phyloP scores from a whole-genome alignment of 805 yeast species.

The Lipomyces anomalus region DNA sequence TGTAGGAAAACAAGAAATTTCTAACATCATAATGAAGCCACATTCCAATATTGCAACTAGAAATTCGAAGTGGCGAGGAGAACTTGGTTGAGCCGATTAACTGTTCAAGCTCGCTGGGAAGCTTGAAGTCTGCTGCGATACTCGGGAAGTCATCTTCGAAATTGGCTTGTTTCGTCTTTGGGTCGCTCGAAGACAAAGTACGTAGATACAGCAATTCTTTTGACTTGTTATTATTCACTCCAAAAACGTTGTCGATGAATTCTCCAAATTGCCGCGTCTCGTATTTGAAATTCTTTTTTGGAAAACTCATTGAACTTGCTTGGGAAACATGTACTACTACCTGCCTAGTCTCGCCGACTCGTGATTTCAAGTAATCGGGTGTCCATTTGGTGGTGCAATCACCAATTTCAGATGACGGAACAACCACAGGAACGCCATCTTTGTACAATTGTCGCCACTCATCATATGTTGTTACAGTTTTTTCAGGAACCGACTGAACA shows the following conservation, averaged over 20 bases:
- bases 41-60: constrained; percentile 33
- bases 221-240: background rate
- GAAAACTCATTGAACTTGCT: constrained; percentile 29
- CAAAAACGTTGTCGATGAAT: constrained; percentile 28
- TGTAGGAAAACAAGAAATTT: no score
- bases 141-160: constrained; percentile 32
- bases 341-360: constrained; percentile 28
- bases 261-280: constrained; percentile 29
- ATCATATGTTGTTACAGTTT: background rate
- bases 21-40: constrained; percentile 37
- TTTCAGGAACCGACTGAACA: background rate
- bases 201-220: constrained; percentile 27
- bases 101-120: constrained; percentile 27
- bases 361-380: constrained; percentile 29
- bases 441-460: constrained; percentile 11
- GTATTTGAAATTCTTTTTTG: constrained; percentile 33
- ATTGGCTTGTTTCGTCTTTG: constrained; percentile 31
- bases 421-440: constrained; percentile 27
- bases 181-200: constrained; percentile 30
- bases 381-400: constrained; percentile 30
- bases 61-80: constrained; percentile 35
- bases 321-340: constrained; percentile 31
- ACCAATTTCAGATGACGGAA: constrained; percentile 30
- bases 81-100: constrained; percentile 26
- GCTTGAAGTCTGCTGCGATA: constrained; percentile 30